These are phyloP conservation scores for Mortierella sp. DNA, from an alignment of 371 early-diverging fungal species.

Conservation along the genomic window DNA sequence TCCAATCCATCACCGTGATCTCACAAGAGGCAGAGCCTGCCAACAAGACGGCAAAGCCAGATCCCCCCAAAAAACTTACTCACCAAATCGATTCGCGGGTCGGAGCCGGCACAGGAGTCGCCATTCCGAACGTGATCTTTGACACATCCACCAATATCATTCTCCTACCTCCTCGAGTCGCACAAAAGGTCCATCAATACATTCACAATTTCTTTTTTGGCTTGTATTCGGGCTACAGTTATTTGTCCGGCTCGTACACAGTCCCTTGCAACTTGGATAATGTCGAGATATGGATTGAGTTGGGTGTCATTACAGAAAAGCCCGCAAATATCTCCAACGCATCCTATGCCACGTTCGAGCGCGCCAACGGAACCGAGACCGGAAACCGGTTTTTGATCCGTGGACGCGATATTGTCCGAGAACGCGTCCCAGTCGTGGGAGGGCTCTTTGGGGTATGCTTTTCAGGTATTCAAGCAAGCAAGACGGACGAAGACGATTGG, in stretches of 20 bases:
- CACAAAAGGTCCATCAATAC: constrained; percentile 7
- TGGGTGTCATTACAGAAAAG: background rate
- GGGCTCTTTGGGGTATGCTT: constrained; percentile 12
- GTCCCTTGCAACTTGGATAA: constrained; percentile 21
- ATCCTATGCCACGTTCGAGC: background rate
- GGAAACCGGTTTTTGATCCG: constrained; percentile 18
- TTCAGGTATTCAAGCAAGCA: constrained; percentile 28
- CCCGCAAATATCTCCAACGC: background rate
- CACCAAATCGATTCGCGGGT: background rate
- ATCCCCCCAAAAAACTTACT: background rate
- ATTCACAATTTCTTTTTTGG: constrained; percentile 31
- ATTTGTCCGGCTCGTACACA: constrained; percentile 9
- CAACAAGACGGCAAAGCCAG: background rate
- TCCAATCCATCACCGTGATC: constrained; percentile 8
- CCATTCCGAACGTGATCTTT: constrained; percentile 16
- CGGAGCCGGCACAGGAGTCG: background rate
- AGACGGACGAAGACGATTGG: constrained; percentile 32
- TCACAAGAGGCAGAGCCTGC: background rate
- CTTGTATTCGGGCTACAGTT: constrained; percentile 21
- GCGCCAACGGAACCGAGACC: background rate
- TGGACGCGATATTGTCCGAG: constrained; percentile 22
- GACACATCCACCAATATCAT: constrained; percentile 26
- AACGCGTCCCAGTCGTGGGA: constrained; percentile 9
- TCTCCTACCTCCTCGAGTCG: constrained; percentile 21
- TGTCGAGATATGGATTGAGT: constrained; percentile 20